A percentile compares a stretch with the other conserved stretches of the same genome.
These are phyloP conservation scores for Naganishia sp. DNA, from an alignment of 1,284 basidiomycete species.

Conservation along the genomic window DNA sequence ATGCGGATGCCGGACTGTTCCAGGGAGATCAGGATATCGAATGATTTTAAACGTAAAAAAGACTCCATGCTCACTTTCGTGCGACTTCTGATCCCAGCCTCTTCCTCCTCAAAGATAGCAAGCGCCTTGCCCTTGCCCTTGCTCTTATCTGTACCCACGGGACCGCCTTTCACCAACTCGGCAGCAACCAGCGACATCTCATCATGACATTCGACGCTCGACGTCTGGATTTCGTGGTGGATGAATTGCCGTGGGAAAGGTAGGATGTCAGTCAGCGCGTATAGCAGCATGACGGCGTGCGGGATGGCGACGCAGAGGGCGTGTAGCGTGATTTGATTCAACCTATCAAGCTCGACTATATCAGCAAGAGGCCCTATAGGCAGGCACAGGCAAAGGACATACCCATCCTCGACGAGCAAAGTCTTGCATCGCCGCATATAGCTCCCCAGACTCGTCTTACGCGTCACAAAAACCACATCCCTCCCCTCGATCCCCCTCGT, in stretches of 20 bases:
- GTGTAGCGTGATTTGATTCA: conserved; percentile 71
- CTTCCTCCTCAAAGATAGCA: conserved; percentile 37
- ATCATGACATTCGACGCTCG: conserved; percentile 74
- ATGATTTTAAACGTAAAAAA: no score
- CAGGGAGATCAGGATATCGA: no score
- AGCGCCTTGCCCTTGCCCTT: conserved; percentile 29
- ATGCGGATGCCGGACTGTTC: conserved; percentile 17
- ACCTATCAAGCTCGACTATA: conserved; percentile 55
- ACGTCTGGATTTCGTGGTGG: conserved; percentile 67
- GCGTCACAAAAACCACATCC: conserved; percentile 75
- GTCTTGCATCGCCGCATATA: conserved; percentile 79
- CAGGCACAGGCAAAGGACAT: conserved; percentile 40
- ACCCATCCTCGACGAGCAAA: conserved; percentile 75
- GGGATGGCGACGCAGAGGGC: conserved; percentile 88
- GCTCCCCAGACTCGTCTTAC: conserved; percentile 69
- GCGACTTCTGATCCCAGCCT: conserved; percentile 27
- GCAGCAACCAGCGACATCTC: conserved; percentile 62
- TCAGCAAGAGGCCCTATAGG: conserved; percentile 1
- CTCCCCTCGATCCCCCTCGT: conserved; percentile 71
- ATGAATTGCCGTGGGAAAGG: conserved; percentile 69
- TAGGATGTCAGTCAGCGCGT: conserved; percentile 71
- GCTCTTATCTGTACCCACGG: neutral
- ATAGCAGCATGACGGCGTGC: conserved; percentile 68
- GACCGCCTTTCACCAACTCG: neutral
- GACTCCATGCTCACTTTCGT: conserved; percentile 32